phyloP scores from a whole-genome alignment of 2,329 filamentous ascomycete genomes.

The Diaporthe citriasiana region DNA sequence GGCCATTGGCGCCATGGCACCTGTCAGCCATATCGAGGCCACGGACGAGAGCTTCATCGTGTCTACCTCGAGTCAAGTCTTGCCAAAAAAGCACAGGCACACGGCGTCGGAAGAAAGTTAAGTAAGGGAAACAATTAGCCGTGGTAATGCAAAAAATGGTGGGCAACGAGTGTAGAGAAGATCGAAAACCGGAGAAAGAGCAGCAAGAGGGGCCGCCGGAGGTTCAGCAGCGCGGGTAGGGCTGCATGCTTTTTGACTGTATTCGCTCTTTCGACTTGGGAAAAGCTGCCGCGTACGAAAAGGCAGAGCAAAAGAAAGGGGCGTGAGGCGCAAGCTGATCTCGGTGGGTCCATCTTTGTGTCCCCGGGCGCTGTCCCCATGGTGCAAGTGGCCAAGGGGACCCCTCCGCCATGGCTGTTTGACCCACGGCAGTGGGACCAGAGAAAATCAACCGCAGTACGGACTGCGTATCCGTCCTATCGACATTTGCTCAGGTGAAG shows the following conservation, averaged over 20 bases:
- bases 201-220: conserved; percentile 30
- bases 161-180: conserved; percentile 33
- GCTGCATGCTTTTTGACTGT: conserved; percentile 32
- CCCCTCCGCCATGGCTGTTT: conserved; percentile 24
- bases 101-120: background rate
- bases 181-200: conserved; percentile 27
- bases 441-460: conserved; percentile 6
- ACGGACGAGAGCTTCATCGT: conserved; percentile 39
- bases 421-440: conserved; percentile 39
- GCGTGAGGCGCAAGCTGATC: conserved; percentile 39
- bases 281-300: conserved; percentile 26
- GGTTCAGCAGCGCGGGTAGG: conserved; percentile 37
- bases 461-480: conserved; percentile 19
- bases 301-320: conserved; percentile 25
- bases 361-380: conserved; percentile 31
- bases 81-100: background rate
- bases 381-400: conserved; percentile 38
- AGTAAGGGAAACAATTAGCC: conserved; percentile 1
- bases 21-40: conserved; percentile 40
- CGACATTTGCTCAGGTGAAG: background rate
- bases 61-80: conserved; percentile 30
- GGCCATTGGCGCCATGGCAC: conserved; percentile 41
- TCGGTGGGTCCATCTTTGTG: conserved; percentile 28
- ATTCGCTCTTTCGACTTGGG: conserved; percentile 6
- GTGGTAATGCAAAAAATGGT: conserved; percentile 9